These are phyloP conservation scores for Vaccinium macrocarpon DNA, from an alignment of 148 eudicot species.

Conservation along the genomic window DNA sequence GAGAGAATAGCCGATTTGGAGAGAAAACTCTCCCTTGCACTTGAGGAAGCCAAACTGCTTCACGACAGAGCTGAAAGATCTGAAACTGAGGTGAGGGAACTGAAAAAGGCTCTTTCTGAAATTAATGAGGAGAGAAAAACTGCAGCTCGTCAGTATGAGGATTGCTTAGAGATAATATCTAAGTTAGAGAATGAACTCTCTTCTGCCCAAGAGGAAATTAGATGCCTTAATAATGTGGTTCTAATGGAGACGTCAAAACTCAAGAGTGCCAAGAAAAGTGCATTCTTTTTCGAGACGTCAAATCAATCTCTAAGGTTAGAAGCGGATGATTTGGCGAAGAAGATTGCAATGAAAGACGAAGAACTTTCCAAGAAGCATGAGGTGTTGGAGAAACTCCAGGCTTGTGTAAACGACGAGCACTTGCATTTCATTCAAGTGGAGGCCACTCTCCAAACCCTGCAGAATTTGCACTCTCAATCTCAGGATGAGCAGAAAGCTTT, in stretches of 20 bases:
- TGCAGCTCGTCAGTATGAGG: conserved; percentile 41
- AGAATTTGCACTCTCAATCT: conserved; percentile 58
- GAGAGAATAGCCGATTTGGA: conserved; percentile 56
- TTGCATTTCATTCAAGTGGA: conserved; percentile 59
- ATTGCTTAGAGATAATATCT: conserved; percentile 57
- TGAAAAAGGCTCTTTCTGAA: conserved; percentile 52
- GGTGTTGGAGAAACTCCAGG: conserved; percentile 62
- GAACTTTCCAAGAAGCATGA: conserved; percentile 62
- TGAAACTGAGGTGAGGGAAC: conserved; percentile 50
- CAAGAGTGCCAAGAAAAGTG: conserved; percentile 52
- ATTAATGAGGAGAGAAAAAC: conserved; percentile 56
- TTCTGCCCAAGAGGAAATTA: conserved; percentile 52
- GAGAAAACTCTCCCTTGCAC: conserved; percentile 41
- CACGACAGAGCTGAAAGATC: conserved; percentile 50
- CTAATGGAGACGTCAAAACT: conserved; percentile 48
- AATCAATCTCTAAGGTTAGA: conserved; percentile 65
- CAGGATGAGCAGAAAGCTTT: conserved; percentile 79
- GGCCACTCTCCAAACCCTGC: conserved; percentile 57
- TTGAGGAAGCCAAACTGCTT: conserved; percentile 40
- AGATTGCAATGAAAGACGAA: conserved; percentile 55
- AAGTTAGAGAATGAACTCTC: conserved; percentile 56
- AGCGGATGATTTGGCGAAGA: conserved; percentile 53
- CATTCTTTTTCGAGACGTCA: conserved; percentile 41
- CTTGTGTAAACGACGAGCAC: conserved; percentile 54
- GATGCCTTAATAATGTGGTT: conserved; percentile 51